Conservation (phyloP, 2,329 filamentous ascomycete species). For the Claviceps cyperi region DNA sequence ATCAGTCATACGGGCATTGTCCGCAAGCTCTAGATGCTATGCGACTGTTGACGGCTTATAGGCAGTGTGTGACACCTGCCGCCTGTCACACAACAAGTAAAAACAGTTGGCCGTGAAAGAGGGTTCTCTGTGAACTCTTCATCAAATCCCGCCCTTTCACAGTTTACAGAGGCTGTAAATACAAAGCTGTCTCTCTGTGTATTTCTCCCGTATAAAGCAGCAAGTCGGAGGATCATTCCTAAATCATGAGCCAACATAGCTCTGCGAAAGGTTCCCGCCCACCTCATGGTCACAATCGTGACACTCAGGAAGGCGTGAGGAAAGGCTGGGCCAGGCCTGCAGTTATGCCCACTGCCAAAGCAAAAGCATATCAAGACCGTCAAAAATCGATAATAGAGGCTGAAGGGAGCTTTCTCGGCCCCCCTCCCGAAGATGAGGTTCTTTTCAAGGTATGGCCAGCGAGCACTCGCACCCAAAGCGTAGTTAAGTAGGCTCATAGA, state of each 20-base stretch:
- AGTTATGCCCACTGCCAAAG: constrained; percentile 11
- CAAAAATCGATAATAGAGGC: constrained; percentile 8
- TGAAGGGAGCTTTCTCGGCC: constrained; percentile 12
- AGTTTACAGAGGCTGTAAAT: not conserved
- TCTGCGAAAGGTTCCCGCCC: not conserved
- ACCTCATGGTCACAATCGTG: not conserved
- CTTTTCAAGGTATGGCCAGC: constrained; percentile 13
- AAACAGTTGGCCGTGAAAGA: not conserved
- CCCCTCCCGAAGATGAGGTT: constrained; percentile 10
- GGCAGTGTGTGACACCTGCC: not conserved
- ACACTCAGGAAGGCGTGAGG: not conserved
- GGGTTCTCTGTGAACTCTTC: not conserved
- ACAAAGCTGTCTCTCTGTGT: not conserved
- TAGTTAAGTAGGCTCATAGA: not conserved
- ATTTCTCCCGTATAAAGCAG: too few relatives aligned
- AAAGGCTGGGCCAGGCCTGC: not conserved
- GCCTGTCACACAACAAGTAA: not conserved
- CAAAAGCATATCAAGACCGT: constrained; percentile 10
- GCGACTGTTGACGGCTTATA: not conserved
- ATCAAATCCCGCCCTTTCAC: not conserved
- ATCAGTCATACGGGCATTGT: too few relatives aligned
- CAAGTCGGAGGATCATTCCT: not conserved
- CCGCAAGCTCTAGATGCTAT: not conserved
- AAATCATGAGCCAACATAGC: not conserved
- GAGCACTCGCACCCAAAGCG: not conserved